phyloP scores from a whole-genome alignment of 495 filamentous ascomycete species.

The Penicillium arizonense region DNA sequence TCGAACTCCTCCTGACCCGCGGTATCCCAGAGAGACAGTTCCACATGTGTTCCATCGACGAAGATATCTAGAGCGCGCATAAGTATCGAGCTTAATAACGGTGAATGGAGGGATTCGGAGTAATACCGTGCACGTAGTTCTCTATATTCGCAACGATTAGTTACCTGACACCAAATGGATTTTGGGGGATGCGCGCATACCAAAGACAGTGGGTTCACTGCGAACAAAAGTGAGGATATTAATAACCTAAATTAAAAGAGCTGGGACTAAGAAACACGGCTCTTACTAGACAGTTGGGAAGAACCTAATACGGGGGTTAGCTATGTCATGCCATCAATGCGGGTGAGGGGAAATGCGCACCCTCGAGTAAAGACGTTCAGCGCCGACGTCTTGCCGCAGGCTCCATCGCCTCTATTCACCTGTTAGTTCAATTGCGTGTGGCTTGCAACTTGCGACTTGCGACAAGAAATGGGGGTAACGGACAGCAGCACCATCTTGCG shows the following conservation, averaged over 20 bases:
- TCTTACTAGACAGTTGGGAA: conserved; percentile 95
- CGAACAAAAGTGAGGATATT: conserved; percentile 15
- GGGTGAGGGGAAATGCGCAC: conserved; percentile 44
- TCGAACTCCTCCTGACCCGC: conserved; percentile 99
- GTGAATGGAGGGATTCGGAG: conserved; percentile 8
- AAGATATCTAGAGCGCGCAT: conserved; percentile 73
- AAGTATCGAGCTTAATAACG: conserved; percentile 1
- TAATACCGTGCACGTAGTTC: conserved; percentile 94
- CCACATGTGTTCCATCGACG: conserved; percentile 94
- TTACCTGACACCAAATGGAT: not conserved
- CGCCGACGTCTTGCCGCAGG: conserved; percentile 95
- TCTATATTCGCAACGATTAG: conserved; percentile 48
- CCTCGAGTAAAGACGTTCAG: conserved; percentile 99
- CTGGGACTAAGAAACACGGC: too few species aligned
- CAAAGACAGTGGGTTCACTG: conserved; percentile 94
- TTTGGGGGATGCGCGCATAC: conserved; percentile 36
- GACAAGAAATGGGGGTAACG: conserved; percentile 35
- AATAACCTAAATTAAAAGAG: conserved; percentile 14
- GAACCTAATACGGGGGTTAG: conserved; percentile 57
- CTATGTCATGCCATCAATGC: not conserved
- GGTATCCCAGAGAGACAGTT: conserved; percentile 96
- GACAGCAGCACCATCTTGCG: conserved; percentile 97
- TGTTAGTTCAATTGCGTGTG: conserved; percentile 14
- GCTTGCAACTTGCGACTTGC: not conserved
- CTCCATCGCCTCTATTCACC: conserved; percentile 81